Base-by-base conservation (phyloP, 805 yeast species). In the Ogataea pilisensis region DNA sequence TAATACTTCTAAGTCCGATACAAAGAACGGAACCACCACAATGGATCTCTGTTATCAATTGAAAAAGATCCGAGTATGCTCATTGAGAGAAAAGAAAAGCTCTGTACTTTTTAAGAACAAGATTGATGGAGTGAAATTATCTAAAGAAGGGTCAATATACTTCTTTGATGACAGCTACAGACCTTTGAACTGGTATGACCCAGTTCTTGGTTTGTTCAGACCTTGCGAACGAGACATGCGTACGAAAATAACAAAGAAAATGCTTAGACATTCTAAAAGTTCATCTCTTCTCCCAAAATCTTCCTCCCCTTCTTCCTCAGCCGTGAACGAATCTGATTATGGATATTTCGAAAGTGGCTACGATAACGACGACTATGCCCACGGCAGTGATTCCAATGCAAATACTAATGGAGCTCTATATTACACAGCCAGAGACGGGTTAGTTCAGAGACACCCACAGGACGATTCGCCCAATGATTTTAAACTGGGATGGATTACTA, bases 401-500 rank as follows among this genome's bases (percentile, higher is more conserved):
- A 22, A 27, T 27, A 27, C 13, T 27, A 8, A 8, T 17, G 9
- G 42, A 47, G 19, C 13, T 7, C 18, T 30, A 5, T 73, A 65
- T 50, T 70, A 60, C 42, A 55, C 55, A 13, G 69, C 79, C 1
- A 76, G 78, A n/a, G 85, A 80, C 58, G 85, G 85, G 2, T 61
- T 78, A 5, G 59, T 65, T 26, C 64, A 60, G 37, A 63, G 65
- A 45, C 66, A 68, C 39, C 80, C 84, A 0, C 64, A 64, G 12
- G 86, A 80, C 55, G 86, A 80, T 55, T 65, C 73, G 4, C 85
- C 85, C 0, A 76, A 74, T 54, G 78, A 75, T 35, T 69, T 64
- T 41, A 80, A 78, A 50, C 48, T 79, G 26, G 86, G 86, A 0
- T 81, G 86, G 86, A 57, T 80, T 2, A 79, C 85, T 0, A 62